phyloP scores from a whole-genome alignment of 2,329 filamentous ascomycete species.

The Akanthomyces muscarius region DNA sequence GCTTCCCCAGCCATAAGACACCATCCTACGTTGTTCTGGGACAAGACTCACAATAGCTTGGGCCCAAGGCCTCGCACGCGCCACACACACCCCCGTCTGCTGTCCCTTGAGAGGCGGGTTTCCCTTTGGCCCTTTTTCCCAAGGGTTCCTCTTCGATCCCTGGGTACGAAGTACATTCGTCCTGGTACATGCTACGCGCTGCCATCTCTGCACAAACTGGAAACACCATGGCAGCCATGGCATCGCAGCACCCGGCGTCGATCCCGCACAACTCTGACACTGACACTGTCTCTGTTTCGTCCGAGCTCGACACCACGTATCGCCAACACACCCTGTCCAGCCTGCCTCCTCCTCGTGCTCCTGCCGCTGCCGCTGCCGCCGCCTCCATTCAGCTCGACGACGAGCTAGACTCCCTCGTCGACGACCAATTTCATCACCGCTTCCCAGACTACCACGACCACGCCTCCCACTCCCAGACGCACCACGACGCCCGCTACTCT shows the following conservation, averaged over 20 bases:
- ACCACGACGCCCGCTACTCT: constrained; percentile 12
- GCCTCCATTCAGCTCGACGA: background rate
- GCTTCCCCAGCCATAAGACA: constrained; percentile 16
- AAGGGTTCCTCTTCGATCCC: background rate
- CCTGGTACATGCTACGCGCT: constrained; percentile 3
- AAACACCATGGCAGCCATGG: constrained; percentile 15
- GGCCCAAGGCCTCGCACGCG: constrained; percentile 6
- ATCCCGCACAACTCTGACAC: constrained; percentile 24
- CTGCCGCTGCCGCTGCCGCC: background rate
- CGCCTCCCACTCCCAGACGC: too few relatives aligned
- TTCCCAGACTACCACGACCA: constrained; percentile 1
- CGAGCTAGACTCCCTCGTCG: constrained; percentile 10
- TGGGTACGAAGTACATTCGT: background rate
- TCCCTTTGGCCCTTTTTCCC: background rate
- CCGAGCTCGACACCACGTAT: constrained; percentile 2
- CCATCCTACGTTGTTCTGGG: constrained; percentile 14
- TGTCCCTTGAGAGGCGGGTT: background rate
- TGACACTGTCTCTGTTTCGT: constrained; percentile 35
- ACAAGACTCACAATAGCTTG: constrained; percentile 11
- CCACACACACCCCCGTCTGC: constrained; percentile 6
- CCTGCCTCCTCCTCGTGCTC: background rate
- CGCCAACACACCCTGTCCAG: background rate
- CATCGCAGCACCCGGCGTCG: constrained; percentile 11
- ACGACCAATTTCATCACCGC: constrained; percentile 7
- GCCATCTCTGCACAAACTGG: constrained; percentile 2